Evolutionary conservation across 257 asterid genomes (phyloP).

Genomic region (Plantago ovata): DNA sequence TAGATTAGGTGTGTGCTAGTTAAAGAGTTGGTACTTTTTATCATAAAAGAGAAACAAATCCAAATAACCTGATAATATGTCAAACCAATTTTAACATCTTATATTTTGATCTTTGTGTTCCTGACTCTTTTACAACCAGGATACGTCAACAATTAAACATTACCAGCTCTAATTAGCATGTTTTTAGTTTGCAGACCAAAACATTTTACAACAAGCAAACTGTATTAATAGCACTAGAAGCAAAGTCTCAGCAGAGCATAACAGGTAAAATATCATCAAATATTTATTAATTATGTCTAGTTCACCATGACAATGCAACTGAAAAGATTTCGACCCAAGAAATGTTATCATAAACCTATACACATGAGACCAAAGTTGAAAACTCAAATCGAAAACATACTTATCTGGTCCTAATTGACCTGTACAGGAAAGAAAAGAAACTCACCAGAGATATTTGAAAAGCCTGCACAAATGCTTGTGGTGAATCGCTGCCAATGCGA

Average conservation of each 20-base stretch:
- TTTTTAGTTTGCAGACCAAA: too few species aligned
- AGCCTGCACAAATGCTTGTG: conserved; percentile 60
- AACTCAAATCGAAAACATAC: not conserved
- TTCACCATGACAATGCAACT: not conserved
- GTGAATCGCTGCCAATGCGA: conserved; percentile 49
- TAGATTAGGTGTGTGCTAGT: too few species aligned
- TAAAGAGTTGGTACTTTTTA: too few species aligned
- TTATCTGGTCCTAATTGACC: conserved; percentile 1
- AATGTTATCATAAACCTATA: not conserved
- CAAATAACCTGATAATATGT: too few species aligned
- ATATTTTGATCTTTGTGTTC: too few species aligned
- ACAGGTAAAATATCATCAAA: not conserved
- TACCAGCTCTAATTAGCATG: too few species aligned
- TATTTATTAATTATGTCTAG: not conserved
- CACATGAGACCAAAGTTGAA: conserved; percentile 4
- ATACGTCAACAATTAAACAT: too few species aligned
- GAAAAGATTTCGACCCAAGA: not conserved
- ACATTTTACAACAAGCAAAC: too few species aligned
- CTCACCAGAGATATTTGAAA: conserved; percentile 81
- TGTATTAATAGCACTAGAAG: too few species aligned
- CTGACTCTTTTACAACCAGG: too few species aligned
- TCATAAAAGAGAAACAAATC: too few species aligned
- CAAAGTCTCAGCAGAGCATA: not conserved
- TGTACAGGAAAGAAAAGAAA: conserved; percentile 15
- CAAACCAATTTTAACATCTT: too few species aligned